phyloP scores from a whole-genome alignment of 768 basidiomycete species.

The Rhodotorula babjevae region DNA sequence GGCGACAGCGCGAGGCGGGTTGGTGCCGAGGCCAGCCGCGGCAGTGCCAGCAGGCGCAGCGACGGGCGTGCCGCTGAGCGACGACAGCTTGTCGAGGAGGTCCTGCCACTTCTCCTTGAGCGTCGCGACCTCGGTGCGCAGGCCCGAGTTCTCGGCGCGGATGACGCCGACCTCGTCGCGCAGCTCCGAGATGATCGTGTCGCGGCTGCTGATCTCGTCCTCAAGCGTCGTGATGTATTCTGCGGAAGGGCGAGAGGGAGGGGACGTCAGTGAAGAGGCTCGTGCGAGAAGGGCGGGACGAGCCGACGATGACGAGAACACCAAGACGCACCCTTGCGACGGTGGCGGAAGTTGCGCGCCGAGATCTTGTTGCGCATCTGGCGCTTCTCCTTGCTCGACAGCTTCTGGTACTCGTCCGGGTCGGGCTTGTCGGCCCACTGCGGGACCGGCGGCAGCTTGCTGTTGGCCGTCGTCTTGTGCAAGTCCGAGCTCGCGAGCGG shows the following conservation, averaged over 20 bases:
- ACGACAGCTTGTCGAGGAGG: slow-evolving; percentile 39
- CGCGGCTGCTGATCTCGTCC: slow-evolving; percentile 84
- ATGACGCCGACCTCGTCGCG: slow-evolving; percentile 39
- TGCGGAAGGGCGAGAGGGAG: background rate
- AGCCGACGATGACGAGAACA: too few species aligned
- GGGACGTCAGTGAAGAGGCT: background rate
- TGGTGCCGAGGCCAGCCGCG: slow-evolving; percentile 24
- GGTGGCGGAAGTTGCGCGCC: slow-evolving; percentile 45
- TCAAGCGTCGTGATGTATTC: slow-evolving; percentile 91
- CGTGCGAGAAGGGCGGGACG: too few species aligned
- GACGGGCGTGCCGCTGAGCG: background rate
- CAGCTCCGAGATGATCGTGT: slow-evolving; percentile 62
- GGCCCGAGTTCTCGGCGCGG: slow-evolving; percentile 29
- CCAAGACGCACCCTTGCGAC: slow-evolving; percentile 46
- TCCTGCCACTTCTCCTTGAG: slow-evolving; percentile 47
- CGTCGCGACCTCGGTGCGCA: slow-evolving; percentile 47
- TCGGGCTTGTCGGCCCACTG: slow-evolving; percentile 57
- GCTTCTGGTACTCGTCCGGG: slow-evolving; percentile 90
- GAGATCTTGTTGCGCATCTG: slow-evolving; percentile 95
- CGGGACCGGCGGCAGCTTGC: slow-evolving; percentile 39
- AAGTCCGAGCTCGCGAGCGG: slow-evolving; percentile 26
- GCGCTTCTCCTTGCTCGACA: slow-evolving; percentile 91
- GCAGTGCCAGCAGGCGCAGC: background rate
- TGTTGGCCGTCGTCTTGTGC: slow-evolving; percentile 28
- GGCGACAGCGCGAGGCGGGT: slow-evolving; percentile 34